Base-by-base conservation (phyloP, 75 land plant genomes). In the Adiantum capillusveneris region DNA sequence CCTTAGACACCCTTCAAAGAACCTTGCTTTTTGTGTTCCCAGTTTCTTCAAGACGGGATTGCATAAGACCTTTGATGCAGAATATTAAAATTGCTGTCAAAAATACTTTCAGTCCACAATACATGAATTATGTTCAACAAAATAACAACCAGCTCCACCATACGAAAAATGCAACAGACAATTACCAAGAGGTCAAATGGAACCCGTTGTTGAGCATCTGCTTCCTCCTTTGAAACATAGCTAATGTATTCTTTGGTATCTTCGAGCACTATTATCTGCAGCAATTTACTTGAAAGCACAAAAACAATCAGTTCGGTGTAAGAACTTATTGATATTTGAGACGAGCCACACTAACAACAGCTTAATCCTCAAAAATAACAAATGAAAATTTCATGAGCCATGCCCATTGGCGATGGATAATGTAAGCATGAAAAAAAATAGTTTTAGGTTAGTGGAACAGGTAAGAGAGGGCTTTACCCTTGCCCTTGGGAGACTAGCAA, bases 1-100 rank as follows among this genome's bases (percentile, higher is more conserved):
- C 98, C 98, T 93, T 44, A 93, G 60, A 52, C 98, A 93, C 28
- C 98, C 98, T 69, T 93, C 98, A 67, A 88, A 93, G 66, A 88
- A 93, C 0, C 78, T 44, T 27, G 96, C 96, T 58, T 73, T 83
- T 59, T 69, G 75, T 37, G 66, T 58, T 22, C 81, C 65, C 49
- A 71, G 75, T 59, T 57, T 74, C 59, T 74, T 76, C 29, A 93
- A 87, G 50, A 66, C 81, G 25, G 98, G 98, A 58, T 93, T 93
- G 39, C 90, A 25, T 22, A 93, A 76, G 2, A 93, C 83, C 98
- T 93, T 73, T 18, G 42, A 49, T 9, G 30, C 25, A 31, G 21
- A 50, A 56, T 29, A 25, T 29, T 27, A 27, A 20, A 30, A 29
- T 34, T 34, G 3, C 37, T 34, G 37, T 34, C 37, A 34, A 34